phyloP scores from a whole-genome alignment of 1,139 yeast genomes.

The Protomyces inouyei region DNA sequence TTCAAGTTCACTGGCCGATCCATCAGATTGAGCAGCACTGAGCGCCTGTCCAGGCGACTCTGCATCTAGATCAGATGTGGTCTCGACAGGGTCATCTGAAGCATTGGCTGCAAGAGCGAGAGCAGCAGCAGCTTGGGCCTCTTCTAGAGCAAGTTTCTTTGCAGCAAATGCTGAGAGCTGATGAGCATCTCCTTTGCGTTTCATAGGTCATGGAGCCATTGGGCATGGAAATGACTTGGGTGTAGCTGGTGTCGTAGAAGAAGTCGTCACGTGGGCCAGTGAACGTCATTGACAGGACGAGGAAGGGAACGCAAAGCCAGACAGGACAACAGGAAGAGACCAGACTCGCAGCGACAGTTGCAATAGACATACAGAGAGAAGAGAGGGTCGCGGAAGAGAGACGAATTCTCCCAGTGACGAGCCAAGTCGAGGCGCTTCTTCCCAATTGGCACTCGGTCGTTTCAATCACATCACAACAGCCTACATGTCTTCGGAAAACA shows the following conservation, averaged over 20 bases:
- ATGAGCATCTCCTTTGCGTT: conserved; percentile 13
- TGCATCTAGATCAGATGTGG: background rate
- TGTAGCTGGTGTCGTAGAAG: background rate
- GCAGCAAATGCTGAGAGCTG: conserved; percentile 22
- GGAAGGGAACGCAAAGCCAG: too few species aligned
- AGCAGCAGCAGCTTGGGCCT: conserved; percentile 3
- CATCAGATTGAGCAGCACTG: background rate
- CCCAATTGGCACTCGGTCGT: too few species aligned
- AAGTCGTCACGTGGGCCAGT: background rate
- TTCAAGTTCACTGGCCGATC: background rate
- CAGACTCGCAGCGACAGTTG: too few species aligned
- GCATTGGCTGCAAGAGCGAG: background rate
- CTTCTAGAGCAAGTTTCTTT: background rate
- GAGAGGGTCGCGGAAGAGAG: too few species aligned
- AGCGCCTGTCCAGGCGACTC: background rate
- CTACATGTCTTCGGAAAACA: background rate
- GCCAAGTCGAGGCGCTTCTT: too few species aligned
- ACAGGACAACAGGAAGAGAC: too few species aligned
- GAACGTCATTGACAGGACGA: background rate
- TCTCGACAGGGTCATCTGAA: background rate
- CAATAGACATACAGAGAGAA: too few species aligned
- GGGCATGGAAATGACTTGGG: background rate
- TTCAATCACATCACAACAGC: too few species aligned
- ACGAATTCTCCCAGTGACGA: too few species aligned
- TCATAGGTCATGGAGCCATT: conserved; percentile 4